These are phyloP conservation scores for Pulveroboletus ravenelii DNA, from an alignment of 768 basidiomycete genomes.

Conservation along the genomic window DNA sequence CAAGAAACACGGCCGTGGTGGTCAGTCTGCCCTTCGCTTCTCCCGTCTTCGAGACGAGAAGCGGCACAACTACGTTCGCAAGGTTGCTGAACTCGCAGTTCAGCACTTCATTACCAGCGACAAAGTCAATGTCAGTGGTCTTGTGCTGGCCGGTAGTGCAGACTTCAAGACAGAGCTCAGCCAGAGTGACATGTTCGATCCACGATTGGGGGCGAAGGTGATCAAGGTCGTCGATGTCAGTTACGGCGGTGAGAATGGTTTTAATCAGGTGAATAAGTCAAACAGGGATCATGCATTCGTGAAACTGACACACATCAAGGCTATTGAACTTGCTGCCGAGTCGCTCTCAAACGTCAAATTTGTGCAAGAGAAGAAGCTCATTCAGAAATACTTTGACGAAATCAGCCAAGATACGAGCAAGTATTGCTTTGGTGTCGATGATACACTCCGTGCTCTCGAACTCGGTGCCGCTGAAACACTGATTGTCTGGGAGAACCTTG, in stretches of 20 bases:
- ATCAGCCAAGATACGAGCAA: constrained; percentile 95
- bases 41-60: constrained; percentile 98
- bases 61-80: constrained; percentile 98
- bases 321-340: constrained; percentile 95
- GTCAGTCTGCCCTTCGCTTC: constrained; percentile 99
- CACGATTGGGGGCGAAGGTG: constrained; percentile 79
- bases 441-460: constrained; percentile 94
- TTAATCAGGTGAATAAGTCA: constrained; percentile 76
- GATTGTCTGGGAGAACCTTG: constrained; percentile 98
- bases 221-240: constrained; percentile 99
- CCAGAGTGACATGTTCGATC: constrained; percentile 96
- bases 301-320: constrained; percentile 40
- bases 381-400: constrained; percentile 98
- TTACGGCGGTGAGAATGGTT: constrained; percentile 98
- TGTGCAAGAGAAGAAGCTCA: constrained; percentile 97
- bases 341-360: constrained; percentile 98
- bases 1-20: constrained; percentile 99
- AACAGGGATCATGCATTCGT: neutral
- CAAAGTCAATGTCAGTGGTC: constrained; percentile 95
- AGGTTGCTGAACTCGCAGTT: constrained; percentile 95
- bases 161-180: constrained; percentile 99
- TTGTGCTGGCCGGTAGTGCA: constrained; percentile 94
- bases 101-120: constrained; percentile 98
- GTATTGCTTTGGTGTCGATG: constrained; percentile 97
- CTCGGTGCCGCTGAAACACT: constrained; percentile 95